These are phyloP conservation scores for Venturiaceae sp. DNA, from an alignment of 2,329 filamentous ascomycete species.

Conservation along the genomic window DNA sequence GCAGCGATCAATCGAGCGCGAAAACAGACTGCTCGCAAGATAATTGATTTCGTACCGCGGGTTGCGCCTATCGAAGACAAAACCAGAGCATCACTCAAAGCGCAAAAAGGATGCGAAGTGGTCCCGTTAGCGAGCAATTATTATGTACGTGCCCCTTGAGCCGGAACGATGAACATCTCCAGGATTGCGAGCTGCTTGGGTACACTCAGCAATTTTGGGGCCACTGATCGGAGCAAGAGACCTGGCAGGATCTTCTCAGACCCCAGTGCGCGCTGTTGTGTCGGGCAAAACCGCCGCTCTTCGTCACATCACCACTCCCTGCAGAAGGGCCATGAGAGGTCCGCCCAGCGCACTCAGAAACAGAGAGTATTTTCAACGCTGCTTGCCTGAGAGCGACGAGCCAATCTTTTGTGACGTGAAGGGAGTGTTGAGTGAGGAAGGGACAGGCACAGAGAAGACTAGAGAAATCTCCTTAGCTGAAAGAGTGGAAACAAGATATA, in stretches of 20 bases:
- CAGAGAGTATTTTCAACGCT: background rate
- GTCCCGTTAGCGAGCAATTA: background rate
- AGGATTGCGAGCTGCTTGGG: background rate
- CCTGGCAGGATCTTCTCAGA: background rate
- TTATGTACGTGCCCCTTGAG: background rate
- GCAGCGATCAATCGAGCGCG: background rate
- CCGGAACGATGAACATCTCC: background rate
- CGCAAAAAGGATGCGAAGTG: background rate
- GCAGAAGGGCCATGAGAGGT: background rate
- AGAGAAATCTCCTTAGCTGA: background rate
- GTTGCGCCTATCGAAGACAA: background rate
- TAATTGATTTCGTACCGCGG: background rate
- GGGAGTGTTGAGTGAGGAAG: background rate
- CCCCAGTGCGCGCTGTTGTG: background rate
- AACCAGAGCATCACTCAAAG: background rate
- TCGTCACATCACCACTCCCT: slow-evolving; percentile 1
- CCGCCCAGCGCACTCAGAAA: background rate
- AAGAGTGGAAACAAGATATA: background rate
- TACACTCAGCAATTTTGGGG: background rate
- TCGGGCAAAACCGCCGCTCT: background rate
- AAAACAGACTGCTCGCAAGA: background rate
- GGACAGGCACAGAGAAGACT: background rate
- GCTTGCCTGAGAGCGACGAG: background rate
- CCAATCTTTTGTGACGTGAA: background rate
- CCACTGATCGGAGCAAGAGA: background rate